A percentile compares a stretch with the other conserved stretches of the same genome.
These are phyloP conservation scores for Lophiotrema nucula DNA, from an alignment of 495 filamentous ascomycete species.

Conservation along the genomic window DNA sequence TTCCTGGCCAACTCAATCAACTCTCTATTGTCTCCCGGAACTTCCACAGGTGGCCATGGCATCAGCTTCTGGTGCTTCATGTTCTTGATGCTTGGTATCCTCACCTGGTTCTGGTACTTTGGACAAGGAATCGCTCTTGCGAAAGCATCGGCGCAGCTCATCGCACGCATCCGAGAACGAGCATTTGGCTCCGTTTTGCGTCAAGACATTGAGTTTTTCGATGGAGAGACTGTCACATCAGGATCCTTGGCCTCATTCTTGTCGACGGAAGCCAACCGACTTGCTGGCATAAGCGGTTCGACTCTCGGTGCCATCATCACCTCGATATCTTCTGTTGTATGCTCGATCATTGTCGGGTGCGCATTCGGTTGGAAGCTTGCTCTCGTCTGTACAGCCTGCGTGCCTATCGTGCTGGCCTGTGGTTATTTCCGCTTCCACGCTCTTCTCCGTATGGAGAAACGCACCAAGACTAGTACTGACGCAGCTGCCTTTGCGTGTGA, in stretches of 20 bases:
- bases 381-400: conserved; percentile 73
- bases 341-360: conserved; percentile 63
- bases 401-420: conserved; percentile 74
- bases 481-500: conserved; percentile 87
- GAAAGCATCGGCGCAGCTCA: conserved; percentile 58
- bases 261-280: conserved; percentile 79
- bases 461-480: conserved; percentile 69
- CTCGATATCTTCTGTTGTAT: conserved; percentile 69
- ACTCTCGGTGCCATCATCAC: conserved; percentile 79
- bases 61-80: conserved; percentile 85
- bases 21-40: conserved; percentile 61
- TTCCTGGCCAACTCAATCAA: conserved; percentile 88
- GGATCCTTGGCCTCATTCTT: conserved; percentile 84
- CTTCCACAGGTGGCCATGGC: conserved; percentile 33
- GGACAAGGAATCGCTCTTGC: conserved; percentile 74
- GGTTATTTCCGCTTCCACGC: conserved; percentile 82
- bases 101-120: conserved; percentile 67
- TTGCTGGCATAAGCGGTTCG: conserved; percentile 76
- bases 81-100: conserved; percentile 90
- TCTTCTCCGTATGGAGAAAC: conserved; percentile 69
- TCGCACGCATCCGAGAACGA: conserved; percentile 74
- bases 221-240: conserved; percentile 76
- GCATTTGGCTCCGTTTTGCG: conserved; percentile 88
- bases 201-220: conserved; percentile 85
- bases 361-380: conserved; percentile 88